These are phyloP conservation scores for Lasiodiplodia theobromae DNA, from an alignment of 2,329 filamentous ascomycete genomes.

Conservation along the genomic window DNA sequence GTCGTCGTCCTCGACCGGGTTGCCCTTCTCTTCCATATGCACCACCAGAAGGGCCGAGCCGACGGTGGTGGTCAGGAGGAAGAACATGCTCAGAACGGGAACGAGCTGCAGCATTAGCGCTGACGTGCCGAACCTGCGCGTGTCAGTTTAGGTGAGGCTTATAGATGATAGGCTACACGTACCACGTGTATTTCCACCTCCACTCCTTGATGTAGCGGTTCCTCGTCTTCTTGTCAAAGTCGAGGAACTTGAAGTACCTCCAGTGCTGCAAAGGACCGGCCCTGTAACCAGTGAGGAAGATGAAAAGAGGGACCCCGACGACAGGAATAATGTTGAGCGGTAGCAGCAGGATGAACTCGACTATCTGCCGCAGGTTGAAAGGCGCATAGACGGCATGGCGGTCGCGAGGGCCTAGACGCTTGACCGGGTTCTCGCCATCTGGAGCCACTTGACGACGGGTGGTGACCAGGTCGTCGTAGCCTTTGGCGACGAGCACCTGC, in stretches of 20 bases:
- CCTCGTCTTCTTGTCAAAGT: conserved; percentile 74
- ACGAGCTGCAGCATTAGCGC: conserved; percentile 87
- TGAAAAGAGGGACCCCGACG: conserved; percentile 82
- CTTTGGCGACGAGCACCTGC: conserved; percentile 77
- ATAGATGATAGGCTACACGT: conserved; percentile 33
- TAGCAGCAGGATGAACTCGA: conserved; percentile 73
- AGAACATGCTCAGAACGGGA: conserved; percentile 91
- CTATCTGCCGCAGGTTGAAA: conserved; percentile 88
- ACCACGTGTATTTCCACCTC: conserved; percentile 86
- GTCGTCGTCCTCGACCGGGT: conserved; percentile 16
- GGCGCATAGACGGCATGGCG: conserved; percentile 80
- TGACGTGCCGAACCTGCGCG: conserved; percentile 75
- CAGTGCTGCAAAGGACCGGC: conserved; percentile 90
- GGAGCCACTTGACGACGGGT: conserved; percentile 63
- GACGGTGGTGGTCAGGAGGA: conserved; percentile 84
- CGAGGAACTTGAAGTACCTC: conserved; percentile 84
- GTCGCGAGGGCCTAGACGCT: conserved; percentile 83
- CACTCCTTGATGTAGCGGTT: conserved; percentile 72
- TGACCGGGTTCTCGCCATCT: conserved; percentile 76
- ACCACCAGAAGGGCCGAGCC: conserved; percentile 88
- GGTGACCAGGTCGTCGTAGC: conserved; percentile 64
- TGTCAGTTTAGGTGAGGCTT: background rate
- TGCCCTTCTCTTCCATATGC: conserved; percentile 70
- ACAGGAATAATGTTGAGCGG: conserved; percentile 87
- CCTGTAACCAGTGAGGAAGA: conserved; percentile 85